phyloP scores from a whole-genome alignment of 2,329 filamentous ascomycete genomes.

The Pestalotiopsis sp. region DNA sequence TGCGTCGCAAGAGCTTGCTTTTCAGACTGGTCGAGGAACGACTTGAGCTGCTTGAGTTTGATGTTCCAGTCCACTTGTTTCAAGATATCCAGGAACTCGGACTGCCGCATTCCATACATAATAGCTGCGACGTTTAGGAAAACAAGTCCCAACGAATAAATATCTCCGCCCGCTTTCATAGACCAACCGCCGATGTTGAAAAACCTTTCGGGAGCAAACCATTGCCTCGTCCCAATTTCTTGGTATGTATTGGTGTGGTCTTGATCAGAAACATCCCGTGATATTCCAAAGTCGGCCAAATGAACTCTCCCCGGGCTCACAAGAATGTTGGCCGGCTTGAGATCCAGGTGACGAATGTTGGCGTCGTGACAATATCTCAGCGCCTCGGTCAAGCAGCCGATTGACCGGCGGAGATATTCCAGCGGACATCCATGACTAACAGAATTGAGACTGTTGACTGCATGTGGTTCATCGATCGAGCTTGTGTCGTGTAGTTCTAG shows the following conservation, averaged over 20 bases:
- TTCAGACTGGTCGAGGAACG: constrained; percentile 36
- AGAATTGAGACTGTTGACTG: constrained; percentile 20
- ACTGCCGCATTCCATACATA: constrained; percentile 41
- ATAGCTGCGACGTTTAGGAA: constrained; percentile 47
- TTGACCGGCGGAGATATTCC: constrained; percentile 42
- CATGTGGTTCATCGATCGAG: constrained; percentile 32
- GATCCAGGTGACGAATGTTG: constrained; percentile 47
- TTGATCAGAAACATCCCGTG: constrained; percentile 46
- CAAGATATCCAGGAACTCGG: constrained; percentile 42
- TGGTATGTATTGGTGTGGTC: constrained; percentile 48
- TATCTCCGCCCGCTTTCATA: constrained; percentile 50
- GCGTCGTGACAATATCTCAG: constrained; percentile 44
- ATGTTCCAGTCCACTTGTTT: constrained; percentile 27
- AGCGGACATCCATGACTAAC: constrained; percentile 34
- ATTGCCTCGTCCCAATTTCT: constrained; percentile 43
- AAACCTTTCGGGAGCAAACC: constrained; percentile 48
- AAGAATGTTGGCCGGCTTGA: constrained; percentile 52
- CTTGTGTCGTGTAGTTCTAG: constrained; percentile 41
- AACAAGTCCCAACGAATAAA: constrained; percentile 51
- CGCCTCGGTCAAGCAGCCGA: constrained; percentile 48
- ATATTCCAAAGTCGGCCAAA: constrained; percentile 52
- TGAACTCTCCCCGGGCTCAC: constrained; percentile 48
- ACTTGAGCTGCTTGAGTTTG: constrained; percentile 36
- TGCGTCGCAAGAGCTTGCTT: constrained; percentile 38
- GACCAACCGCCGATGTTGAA: constrained; percentile 39